Base-by-base conservation (phyloP, 2,329 filamentous ascomycete species). In the Corniculantispora saksenae region DNA sequence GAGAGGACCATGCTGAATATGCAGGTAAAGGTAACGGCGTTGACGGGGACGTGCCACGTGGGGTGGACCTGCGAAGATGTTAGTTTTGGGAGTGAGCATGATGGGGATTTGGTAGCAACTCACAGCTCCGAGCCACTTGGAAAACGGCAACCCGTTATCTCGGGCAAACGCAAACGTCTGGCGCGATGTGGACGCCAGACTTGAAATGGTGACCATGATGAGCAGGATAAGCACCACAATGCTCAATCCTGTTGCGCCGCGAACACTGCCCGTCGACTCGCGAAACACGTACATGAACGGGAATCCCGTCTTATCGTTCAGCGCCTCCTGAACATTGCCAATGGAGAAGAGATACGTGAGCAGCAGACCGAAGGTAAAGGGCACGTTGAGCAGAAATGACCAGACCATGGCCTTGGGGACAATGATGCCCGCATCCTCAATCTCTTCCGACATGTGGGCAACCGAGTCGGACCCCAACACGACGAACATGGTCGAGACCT, bases 391-490 rank as follows among this genome's bases (percentile, higher is more conserved):
- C 9, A 64, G 19, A 29, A 56, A 65, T 1, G 45, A 40, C 32
- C 29, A 25, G 21, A 67, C 35, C 54, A 68, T 69, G 35, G 62
- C 65, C 21, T 38, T 47, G 9, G 67, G 68, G 3, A 69, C 66
- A 17, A 58, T 59, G 15, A 45, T 32, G 15, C 63, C 63, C 0
- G 68, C 68, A 43, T 69, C 64, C 57, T 64, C 56, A 56, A 69
- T 67, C 45, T 69, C 66, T 27, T 68, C 68, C 27, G 67, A 63
- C 62, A 69, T 66, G 66, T 68, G 66, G 19, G 60, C 65, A 40
- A 66, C 67, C 35, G 63, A 64, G 61, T 68, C 68, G 40, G 63
- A 48, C n/a, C 67, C 68, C 21, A 67, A 50, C 21, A 64, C 64
- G 43, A 60, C 54, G 45, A 45, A 54, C 35, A 68, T 66, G 38